phyloP scores from a whole-genome alignment of 805 yeast species.

The Starmerella bombi region DNA sequence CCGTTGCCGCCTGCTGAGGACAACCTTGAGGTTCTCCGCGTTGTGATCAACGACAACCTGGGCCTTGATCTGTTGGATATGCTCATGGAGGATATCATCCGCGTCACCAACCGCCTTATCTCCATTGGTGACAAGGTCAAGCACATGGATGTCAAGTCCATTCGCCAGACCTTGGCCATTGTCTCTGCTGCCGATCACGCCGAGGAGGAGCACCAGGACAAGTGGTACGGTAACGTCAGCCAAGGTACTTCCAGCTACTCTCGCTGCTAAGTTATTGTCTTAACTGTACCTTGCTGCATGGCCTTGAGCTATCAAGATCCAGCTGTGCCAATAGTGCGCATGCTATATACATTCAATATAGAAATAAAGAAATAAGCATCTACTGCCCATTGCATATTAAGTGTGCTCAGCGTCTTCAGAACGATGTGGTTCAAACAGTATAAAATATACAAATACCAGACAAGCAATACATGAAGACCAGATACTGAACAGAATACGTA shows the following conservation, averaged over 20 bases:
- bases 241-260: conserved; percentile 5
- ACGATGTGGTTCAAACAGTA: too few relatives aligned
- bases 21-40: conserved; percentile 60
- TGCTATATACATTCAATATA: neutral
- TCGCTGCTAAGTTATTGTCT: conserved; percentile 10
- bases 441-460: too few relatives aligned
- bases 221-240: conserved; percentile 15
- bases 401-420: too few relatives aligned
- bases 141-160: conserved; percentile 5
- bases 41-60: conserved; percentile 65
- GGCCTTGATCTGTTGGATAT: conserved; percentile 49
- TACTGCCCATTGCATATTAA: too few relatives aligned
- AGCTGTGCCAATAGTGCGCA: neutral
- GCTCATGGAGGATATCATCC: conserved; percentile 48
- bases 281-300: too few relatives aligned
- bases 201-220: conserved; percentile 23
- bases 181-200: conserved; percentile 20
- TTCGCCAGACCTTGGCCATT: conserved; percentile 15
- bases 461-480: too few relatives aligned
- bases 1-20: conserved; percentile 54
- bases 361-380: too few relatives aligned
- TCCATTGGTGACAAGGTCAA: conserved; percentile 30
- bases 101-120: conserved; percentile 40
- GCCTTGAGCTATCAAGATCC: neutral
- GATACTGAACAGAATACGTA: too few relatives aligned